Evolutionary conservation across 352 stramenopile genomes (phyloP).

Genomic region (Phytophthora pseudosyringae): DNA sequence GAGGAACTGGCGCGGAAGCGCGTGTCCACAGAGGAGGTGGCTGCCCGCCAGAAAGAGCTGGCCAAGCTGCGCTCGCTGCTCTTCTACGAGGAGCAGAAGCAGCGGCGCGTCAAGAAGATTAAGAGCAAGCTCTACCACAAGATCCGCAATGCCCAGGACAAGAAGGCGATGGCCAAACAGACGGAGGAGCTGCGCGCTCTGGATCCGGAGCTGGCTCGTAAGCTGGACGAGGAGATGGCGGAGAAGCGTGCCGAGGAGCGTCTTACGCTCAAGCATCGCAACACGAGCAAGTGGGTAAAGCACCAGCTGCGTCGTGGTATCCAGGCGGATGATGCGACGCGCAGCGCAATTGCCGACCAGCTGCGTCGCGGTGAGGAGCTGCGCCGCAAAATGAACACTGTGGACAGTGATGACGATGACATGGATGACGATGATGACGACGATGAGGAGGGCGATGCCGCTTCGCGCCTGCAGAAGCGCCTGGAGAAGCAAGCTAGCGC

Average conservation of each 20-base stretch:
- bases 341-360: constrained; percentile 89
- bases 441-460: constrained; percentile 61
- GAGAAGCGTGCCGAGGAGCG: constrained; percentile 96
- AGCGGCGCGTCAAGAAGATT: constrained; percentile 99
- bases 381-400: constrained; percentile 91
- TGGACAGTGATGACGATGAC: constrained; percentile 71
- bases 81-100: constrained; percentile 99
- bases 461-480: constrained; percentile 63
- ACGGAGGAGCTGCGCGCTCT: constrained; percentile 76
- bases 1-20: constrained; percentile 78
- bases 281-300: constrained; percentile 98
- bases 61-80: constrained; percentile 96
- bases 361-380: constrained; percentile 93
- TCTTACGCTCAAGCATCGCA: constrained; percentile 98
- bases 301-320: constrained; percentile 93
- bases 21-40: constrained; percentile 81
- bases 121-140: constrained; percentile 99
- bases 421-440: constrained; percentile 59
- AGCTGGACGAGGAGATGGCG: constrained; percentile 83
- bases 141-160: constrained; percentile 95
- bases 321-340: constrained; percentile 92
- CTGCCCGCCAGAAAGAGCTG: constrained; percentile 91
- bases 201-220: constrained; percentile 74
- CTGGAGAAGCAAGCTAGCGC: constrained; percentile 76
- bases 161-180: constrained; percentile 89